Conservation (phyloP, 768 basidiomycete species). For the Ephemerocybe angulata region DNA sequence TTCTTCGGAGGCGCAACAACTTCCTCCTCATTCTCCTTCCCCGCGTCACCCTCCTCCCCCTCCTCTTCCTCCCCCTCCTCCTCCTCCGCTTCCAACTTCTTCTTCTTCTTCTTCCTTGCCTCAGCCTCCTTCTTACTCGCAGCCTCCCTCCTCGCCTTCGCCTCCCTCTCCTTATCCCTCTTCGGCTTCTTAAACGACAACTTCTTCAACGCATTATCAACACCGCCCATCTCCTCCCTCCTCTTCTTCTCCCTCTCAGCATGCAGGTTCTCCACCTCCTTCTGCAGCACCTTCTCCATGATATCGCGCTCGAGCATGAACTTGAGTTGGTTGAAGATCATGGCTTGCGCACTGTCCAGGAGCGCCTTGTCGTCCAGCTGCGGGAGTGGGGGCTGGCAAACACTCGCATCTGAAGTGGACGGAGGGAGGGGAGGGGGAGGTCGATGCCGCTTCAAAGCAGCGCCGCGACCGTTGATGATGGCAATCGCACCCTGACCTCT, state of each 20-base stretch:
- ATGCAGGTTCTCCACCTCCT: constrained; percentile 45
- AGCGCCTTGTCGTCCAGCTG: constrained; percentile 39
- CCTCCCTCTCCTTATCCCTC: constrained; percentile 7
- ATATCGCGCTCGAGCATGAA: constrained; percentile 61
- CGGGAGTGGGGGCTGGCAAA: too few species aligned
- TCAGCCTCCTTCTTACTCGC: not conserved
- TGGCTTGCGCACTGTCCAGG: constrained; percentile 49
- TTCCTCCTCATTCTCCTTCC: constrained; percentile 38
- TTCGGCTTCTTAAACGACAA: constrained; percentile 29
- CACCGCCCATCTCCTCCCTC: constrained; percentile 36
- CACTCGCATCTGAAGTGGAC: constrained; percentile 37
- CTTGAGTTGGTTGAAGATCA: constrained; percentile 56
- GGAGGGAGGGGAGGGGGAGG: constrained; percentile 55
- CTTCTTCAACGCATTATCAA: not conserved
- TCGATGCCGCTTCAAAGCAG: constrained; percentile 19
- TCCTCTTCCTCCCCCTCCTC: constrained; percentile 37
- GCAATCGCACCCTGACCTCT: constrained; percentile 27
- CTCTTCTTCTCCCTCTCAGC: constrained; percentile 45
- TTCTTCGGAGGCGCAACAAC: constrained; percentile 51
- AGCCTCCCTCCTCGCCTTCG: not conserved
- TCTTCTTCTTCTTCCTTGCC: constrained; percentile 30
- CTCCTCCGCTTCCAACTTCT: constrained; percentile 40
- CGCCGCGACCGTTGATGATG: not conserved
- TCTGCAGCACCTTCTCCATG: constrained; percentile 53
- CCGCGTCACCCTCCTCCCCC: constrained; percentile 41